Base-by-base conservation (phyloP, 331 rosid genomes). In the Stylosanthes scabra region DNA sequence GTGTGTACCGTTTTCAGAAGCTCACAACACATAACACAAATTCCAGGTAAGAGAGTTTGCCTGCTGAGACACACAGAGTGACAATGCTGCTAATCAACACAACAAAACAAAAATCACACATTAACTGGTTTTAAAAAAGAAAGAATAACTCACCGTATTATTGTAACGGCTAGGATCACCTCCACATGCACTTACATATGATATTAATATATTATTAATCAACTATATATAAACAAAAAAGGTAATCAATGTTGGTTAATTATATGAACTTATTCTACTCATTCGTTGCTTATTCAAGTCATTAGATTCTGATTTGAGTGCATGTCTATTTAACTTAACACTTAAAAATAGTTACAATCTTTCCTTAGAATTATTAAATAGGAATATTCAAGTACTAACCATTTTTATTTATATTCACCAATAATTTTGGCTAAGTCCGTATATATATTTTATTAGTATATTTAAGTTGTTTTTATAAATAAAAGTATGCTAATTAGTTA, bases 121-220 rank as follows among this genome's bases (percentile, higher is more conserved):
- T 31, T 5, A 31, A 31, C 37, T 31, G 5, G 37, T 31, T 31
- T 31, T 5, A 31, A 31, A 31, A 31, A 3, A 3, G 5, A 31
- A 3, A 3, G 25, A 20, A 20, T 20, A 62, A 62, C 50, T 28
- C 55, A 29, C 47, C 42, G 58, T 74, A 55, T 46, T 34, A 55
- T 46, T 34, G 34, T 59, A 83, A 83, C 87, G 87, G 87, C 84
- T 83, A 75, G 50, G 51, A 74, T 28, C 68, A 68, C 72, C 31
- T 73, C 40, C 83, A 67, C 76, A 74, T 74, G 80, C 79, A 59
- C 55, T 47, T 8, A 63, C 50, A 68, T 40, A 54, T 57, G 11
- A 59, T 14, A 20, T 20, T 20, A 20, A 0, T 59, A 59, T 14
- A 20, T 20, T 20, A 20, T 20, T 59, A 76, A 51, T 44, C 31